A percentile compares a stretch with the other conserved stretches of the same genome.
Conservation (phyloP, 768 basidiomycete genomes). For the Trametes villosa region DNA sequence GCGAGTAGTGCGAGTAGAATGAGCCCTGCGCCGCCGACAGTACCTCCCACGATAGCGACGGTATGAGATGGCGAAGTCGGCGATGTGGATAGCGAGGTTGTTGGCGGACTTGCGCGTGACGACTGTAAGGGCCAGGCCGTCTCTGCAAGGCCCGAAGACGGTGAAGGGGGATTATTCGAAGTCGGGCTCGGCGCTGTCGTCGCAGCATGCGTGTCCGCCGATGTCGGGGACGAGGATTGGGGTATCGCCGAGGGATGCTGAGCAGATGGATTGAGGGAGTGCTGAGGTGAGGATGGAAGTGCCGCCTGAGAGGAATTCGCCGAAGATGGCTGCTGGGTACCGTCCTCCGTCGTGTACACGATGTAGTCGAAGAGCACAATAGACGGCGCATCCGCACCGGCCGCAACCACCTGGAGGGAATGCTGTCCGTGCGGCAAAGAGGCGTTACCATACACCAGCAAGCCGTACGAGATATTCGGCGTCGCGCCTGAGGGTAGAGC, state of each 20-base stretch:
- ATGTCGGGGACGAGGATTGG: no score
- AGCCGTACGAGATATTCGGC: conserved; percentile 3
- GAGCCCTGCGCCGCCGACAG: neutral
- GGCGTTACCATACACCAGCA: neutral
- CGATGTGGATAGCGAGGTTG: no score
- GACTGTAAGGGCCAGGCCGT: no score
- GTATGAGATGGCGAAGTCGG: no score
- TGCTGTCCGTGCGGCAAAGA: neutral
- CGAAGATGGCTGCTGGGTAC: neutral
- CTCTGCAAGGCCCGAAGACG: no score
- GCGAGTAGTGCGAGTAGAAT: neutral
- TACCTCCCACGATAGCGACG: neutral
- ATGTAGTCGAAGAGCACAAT: neutral
- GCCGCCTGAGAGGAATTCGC: neutral
- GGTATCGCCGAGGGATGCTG: no score
- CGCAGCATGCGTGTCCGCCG: no score
- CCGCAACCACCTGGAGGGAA: neutral
- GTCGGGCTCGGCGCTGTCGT: no score
- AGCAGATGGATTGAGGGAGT: neutral
- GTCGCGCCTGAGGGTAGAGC: no score
- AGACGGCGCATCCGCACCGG: neutral
- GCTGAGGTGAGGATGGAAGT: neutral
- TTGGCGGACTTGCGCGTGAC: no score
- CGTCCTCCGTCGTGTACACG: neutral
- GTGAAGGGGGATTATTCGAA: no score